Conservation (phyloP, 768 basidiomycete species). For the Mycena vitilis region DNA sequence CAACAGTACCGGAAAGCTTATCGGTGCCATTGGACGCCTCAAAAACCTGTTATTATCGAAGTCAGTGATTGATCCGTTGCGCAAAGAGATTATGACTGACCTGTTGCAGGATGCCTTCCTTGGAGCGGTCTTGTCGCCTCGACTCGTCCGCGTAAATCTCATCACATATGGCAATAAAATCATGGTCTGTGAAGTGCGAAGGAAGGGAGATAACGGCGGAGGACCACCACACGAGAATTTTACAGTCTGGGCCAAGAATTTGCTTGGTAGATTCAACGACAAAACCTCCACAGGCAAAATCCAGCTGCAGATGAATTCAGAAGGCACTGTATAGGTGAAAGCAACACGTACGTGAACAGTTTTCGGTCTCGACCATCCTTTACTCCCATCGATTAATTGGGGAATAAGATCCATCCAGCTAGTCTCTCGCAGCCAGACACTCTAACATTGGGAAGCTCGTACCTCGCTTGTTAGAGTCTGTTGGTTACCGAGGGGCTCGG, state of each 20-base stretch:
- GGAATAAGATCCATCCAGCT: constrained; percentile 19
- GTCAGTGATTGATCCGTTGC: not conserved
- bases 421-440: too few species aligned
- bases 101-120: constrained; percentile 15
- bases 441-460: too few species aligned
- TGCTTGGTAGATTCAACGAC: constrained; percentile 20
- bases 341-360: constrained; percentile 17
- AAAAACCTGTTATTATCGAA: not conserved
- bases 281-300: constrained; percentile 16
- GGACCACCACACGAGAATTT: constrained; percentile 22
- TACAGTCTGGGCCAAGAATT: constrained; percentile 29
- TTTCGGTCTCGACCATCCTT: constrained; percentile 21
- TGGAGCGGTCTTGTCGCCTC: constrained; percentile 11
- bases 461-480: too few species aligned
- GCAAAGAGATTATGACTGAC: not conserved
- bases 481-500: too few species aligned
- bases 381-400: not conserved
- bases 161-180: constrained; percentile 17
- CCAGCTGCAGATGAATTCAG: constrained; percentile 10
- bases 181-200: constrained; percentile 18
- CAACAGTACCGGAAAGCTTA: constrained; percentile 6
- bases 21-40: constrained; percentile 24
- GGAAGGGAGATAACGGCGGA: not conserved
- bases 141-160: constrained; percentile 25
- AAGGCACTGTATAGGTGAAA: not conserved